Base-by-base conservation (phyloP, 768 basidiomycete species). In the Auriculariales sp. region DNA sequence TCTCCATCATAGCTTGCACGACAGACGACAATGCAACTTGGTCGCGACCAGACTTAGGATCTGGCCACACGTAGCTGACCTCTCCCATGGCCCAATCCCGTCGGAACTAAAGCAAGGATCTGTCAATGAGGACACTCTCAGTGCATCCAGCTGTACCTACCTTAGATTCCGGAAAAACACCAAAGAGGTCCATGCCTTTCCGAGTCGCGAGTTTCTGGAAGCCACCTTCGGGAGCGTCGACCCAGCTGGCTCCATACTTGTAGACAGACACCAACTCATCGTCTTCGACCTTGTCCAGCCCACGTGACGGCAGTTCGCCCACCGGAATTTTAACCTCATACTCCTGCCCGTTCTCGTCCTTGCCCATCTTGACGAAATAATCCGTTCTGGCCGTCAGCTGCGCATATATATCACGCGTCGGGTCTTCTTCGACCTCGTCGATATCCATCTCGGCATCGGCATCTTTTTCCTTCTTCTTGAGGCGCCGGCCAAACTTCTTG, bases 241-340 rank as follows among this genome's bases (percentile, higher is more conserved):
- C 83, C 63, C 89, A 92, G 1, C 86, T 83, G 2, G 88, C 74
- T 17, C 93, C 93, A 58, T 95, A 94, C 65, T 86, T 85, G 70
- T 85, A 93, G 2, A 88, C 90, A 55, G 72, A 68, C 22, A 88
- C 70, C 6, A 92, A 77, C 31, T 90, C 74, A 56, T 88, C 83
- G 63, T 83, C 83, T 60, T 86, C 81, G 4, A 87, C 53, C 15
- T 63, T 35, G 10, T 50, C 35, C n/a, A 53, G 44, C 28, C 55
- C 49, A 12, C 51, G 46, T 12, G 52, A 53, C 30, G 29, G 42
- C 2, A 46, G 51, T 25, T 49, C 48, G 3, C 48, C 62, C 3
- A 49, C 58, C 27, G 59, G 58, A 12, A 54, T 59, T 22, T 58
- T 61, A 28, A 48, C 60, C 9, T 57, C 49, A 14, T 49, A 46